A percentile compares a stretch with the other conserved stretches of the same genome.
phyloP scores from a whole-genome alignment of 2,329 filamentous ascomycete species.

The Phialophora verrucosa region DNA sequence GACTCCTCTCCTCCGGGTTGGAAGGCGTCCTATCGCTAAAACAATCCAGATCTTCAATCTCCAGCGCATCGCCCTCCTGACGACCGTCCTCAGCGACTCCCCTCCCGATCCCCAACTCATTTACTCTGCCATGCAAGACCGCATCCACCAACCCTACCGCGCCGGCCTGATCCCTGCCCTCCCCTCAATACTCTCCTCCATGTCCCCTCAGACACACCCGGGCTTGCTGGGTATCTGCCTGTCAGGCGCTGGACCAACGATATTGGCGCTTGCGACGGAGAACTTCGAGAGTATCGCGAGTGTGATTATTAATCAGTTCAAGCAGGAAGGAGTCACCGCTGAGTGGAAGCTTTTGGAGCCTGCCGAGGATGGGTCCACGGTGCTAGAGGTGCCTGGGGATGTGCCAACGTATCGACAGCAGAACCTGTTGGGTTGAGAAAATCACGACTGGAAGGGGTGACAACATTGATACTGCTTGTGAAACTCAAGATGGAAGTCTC shows the following conservation, averaged over 20 bases:
- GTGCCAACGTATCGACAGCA: conserved; percentile 23
- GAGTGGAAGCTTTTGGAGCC: conserved; percentile 88
- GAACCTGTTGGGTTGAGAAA: not conserved
- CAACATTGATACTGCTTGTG: not conserved
- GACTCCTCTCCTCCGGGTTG: not conserved
- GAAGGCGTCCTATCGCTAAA: not conserved
- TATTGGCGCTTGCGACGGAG: conserved; percentile 86
- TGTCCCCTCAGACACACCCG: conserved; percentile 84
- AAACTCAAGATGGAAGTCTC: not conserved
- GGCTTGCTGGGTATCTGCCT: conserved; percentile 93
- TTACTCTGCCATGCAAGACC: conserved; percentile 98
- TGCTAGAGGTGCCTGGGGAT: conserved; percentile 39
- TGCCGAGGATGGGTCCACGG: conserved; percentile 67
- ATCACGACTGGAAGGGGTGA: not conserved
- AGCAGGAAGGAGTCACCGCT: conserved; percentile 68
- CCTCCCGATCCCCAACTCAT: conserved; percentile 93
- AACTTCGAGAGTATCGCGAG: conserved; percentile 88
- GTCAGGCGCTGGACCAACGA: conserved; percentile 92
- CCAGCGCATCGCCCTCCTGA: conserved; percentile 88
- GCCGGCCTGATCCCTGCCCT: conserved; percentile 89
- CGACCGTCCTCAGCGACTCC: conserved; percentile 84
- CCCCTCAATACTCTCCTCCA: conserved; percentile 85
- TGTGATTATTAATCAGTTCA: conserved; percentile 76
- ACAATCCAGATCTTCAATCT: conserved; percentile 73
- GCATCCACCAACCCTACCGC: conserved; percentile 95